A percentile compares a stretch with the other conserved stretches of the same genome.
Evolutionary conservation across 768 basidiomycete genomes (phyloP).

Genomic region (Auricularia cornea): DNA sequence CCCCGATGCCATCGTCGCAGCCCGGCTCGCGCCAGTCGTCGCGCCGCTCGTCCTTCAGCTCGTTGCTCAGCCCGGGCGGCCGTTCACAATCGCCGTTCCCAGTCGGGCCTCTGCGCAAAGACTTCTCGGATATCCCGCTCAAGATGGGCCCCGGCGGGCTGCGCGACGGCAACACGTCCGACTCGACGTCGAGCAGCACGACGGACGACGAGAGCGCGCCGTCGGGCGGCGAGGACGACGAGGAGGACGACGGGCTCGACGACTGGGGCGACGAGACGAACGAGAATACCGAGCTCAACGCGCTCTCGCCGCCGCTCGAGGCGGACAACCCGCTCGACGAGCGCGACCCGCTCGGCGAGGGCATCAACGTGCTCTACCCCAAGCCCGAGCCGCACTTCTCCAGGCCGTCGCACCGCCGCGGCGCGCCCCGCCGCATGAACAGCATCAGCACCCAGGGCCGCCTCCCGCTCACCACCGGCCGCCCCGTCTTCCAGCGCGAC

Average conservation of each 20-base stretch:
- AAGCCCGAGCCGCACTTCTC: conserved; percentile 48
- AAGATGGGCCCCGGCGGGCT: neutral
- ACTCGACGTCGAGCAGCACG: neutral
- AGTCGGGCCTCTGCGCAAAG: neutral
- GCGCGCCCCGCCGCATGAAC: conserved; percentile 11
- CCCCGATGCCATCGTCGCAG: neutral
- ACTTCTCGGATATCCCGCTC: neutral
- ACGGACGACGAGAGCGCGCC: neutral
- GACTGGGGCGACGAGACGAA: conserved; percentile 60
- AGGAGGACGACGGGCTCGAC: conserved; percentile 45
- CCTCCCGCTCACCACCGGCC: conserved; percentile 55
- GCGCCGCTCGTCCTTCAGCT: neutral
- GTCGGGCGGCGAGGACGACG: conserved; percentile 40
- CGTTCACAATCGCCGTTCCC: neutral
- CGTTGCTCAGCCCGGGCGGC: neutral
- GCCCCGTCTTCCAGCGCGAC: conserved; percentile 84
- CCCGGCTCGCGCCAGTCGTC: neutral
- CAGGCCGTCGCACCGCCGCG: conserved; percentile 29
- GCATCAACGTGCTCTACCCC: conserved; percentile 63
- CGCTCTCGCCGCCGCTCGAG: conserved; percentile 34
- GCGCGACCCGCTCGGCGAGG: conserved; percentile 84
- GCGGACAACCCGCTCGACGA: neutral
- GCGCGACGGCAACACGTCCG: conserved; percentile 14
- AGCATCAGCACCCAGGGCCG: conserved; percentile 38
- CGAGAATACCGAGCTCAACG: conserved; percentile 81